Evolutionary conservation across 352 stramenopile genomes (phyloP), one percentile per base, ranked within the genome.

Genomic region (Globisporangium echinulatum): DNA sequence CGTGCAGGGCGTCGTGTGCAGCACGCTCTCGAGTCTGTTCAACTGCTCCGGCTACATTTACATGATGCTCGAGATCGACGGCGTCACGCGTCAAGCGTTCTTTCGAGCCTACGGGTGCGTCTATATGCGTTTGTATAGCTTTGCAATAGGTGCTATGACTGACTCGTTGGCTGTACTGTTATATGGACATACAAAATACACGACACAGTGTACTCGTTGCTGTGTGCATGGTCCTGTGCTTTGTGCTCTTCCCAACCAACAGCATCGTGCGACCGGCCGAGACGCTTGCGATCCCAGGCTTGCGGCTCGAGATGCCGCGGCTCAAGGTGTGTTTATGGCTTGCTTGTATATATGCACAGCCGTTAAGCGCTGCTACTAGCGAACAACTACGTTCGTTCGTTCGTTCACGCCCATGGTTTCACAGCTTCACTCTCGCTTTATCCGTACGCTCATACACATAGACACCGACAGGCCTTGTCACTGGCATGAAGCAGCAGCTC

Each of bases 1-100:
- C 55, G 74, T 81, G 1, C 84, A 93, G 71, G 84, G 82, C 0
- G 69, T 90, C 19, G 79, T 90, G 42, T 93, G 81, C 64, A 91
- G 81, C 46, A 83, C 75, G n/a, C 63, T 91, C 15, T 91, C 84
- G 15, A 93, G 84, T 47, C 63, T 93, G 47, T 93, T 93, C 59
- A 93, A 93, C 52, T 90, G 82, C 33, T 93, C 82, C 4, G 82
- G 84, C 2, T 93, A 92, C 55, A 61, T 93, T n/a, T 93, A 90
- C 62, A 91, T 93, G 84, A 58, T 88, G 15, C 71, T 93, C 39
- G 71, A 87, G 60, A 43, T 85, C n/a, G 64, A 76, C 19, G 69
- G 68, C 7, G 62, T 90, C 46, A 74, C 71, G 7, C 76, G 80
- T 1, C 38, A 49, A 13, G 51, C 49, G 0, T 91, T 93, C 63